Percentiles rank a stretch among this genome's conserved stretches.
phyloP scores from a whole-genome alignment of 2,329 filamentous ascomycete genomes.

The Akanthomyces dipterigenus region DNA sequence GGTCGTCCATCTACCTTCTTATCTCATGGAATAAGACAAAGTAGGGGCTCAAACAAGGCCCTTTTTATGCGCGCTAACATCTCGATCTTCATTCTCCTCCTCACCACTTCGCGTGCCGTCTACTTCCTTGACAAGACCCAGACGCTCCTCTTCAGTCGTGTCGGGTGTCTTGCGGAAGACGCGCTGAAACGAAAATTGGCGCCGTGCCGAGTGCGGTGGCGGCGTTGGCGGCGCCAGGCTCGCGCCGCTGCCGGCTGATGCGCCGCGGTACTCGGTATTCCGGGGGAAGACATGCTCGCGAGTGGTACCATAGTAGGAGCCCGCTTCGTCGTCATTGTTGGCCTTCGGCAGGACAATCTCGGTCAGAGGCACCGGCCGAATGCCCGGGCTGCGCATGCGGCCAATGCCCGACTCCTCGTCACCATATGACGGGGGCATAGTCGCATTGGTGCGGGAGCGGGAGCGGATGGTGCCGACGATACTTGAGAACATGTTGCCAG shows the following conservation, averaged over 20 bases:
- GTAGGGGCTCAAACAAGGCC: background rate
- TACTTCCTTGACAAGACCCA: slow-evolving; percentile 78
- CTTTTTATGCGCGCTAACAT: background rate
- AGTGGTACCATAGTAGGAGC: slow-evolving; percentile 31
- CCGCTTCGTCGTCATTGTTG: slow-evolving; percentile 36
- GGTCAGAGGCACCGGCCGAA: slow-evolving; percentile 57
- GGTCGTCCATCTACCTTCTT: background rate
- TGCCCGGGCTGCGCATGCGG: slow-evolving; percentile 42
- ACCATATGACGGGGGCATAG: slow-evolving; percentile 24
- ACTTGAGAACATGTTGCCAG: slow-evolving; percentile 45
- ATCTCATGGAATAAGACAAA: too few relatives aligned
- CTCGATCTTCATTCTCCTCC: slow-evolving; percentile 8
- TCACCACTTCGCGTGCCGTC: slow-evolving; percentile 22
- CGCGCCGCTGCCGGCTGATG: slow-evolving; percentile 35
- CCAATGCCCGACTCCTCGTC: slow-evolving; percentile 33
- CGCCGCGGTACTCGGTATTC: slow-evolving; percentile 44
- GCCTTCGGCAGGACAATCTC: slow-evolving; percentile 49
- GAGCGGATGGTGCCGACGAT: slow-evolving; percentile 47
- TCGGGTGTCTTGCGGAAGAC: slow-evolving; percentile 53
- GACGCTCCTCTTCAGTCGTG: slow-evolving; percentile 72
- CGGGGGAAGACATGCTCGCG: slow-evolving; percentile 41
- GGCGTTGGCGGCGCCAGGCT: slow-evolving; percentile 53
- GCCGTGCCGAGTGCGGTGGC: slow-evolving; percentile 54
- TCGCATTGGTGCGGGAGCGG: slow-evolving; percentile 28
- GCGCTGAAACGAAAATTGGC: slow-evolving; percentile 90